Evolutionary conservation across 2,329 filamentous ascomycete species (phyloP).

Genomic region (Alternaria sp.): DNA sequence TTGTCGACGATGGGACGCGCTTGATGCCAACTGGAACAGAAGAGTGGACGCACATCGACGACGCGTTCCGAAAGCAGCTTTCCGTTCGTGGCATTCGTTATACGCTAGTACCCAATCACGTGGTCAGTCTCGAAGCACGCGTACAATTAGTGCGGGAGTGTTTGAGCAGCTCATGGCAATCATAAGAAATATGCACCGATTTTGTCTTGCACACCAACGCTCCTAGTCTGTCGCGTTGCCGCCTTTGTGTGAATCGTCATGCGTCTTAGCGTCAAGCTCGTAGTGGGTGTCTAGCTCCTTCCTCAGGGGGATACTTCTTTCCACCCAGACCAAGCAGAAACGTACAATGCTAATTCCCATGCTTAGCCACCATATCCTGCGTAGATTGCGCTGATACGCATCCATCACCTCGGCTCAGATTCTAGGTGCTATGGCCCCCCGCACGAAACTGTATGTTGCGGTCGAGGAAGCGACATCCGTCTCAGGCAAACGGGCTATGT

Average conservation of each 20-base stretch:
- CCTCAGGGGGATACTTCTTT: conserved; percentile 1
- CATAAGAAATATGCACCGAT: not conserved
- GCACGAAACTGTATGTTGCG: conserved; percentile 21
- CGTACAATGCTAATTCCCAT: conserved; percentile 5
- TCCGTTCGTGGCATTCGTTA: conserved; percentile 30
- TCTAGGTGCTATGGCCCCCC: not conserved
- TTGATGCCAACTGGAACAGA: conserved; percentile 42
- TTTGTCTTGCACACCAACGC: not conserved
- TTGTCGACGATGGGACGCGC: conserved; percentile 52
- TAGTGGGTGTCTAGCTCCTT: conserved; percentile 13
- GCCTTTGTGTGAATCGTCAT: not conserved
- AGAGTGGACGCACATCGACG: conserved; percentile 41
- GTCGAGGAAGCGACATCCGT: conserved; percentile 11
- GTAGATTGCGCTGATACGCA: not conserved
- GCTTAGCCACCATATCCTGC: not conserved
- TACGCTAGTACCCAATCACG: conserved; percentile 16
- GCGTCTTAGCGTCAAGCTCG: conserved; percentile 4
- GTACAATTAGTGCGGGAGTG: not conserved
- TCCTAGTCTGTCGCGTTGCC: not conserved
- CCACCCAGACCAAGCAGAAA: conserved; percentile 1
- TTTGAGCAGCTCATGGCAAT: not conserved
- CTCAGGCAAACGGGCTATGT: not conserved
- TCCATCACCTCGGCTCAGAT: not conserved
- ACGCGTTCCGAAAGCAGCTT: conserved; percentile 31
- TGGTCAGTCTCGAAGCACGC: not conserved